Conservation (phyloP, 208 protist genomes). For the Crithidia fasciculata region DNA sequence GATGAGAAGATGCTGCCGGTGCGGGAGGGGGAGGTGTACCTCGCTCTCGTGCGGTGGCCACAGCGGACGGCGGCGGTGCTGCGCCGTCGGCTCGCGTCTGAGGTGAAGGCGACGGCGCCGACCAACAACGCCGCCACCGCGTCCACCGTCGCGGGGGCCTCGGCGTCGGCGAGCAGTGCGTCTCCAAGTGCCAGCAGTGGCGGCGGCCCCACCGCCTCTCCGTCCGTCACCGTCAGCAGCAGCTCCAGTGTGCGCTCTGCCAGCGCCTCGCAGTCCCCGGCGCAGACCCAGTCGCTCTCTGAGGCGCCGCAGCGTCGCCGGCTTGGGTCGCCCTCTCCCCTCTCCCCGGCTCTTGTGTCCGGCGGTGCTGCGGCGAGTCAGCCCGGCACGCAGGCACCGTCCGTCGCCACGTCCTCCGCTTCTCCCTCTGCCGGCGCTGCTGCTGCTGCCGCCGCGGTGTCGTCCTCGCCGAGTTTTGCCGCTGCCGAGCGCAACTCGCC, state of each 20-base stretch:
- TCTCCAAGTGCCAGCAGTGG: background rate
- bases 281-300: conserved; percentile 10
- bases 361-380: background rate
- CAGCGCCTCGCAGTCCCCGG: conserved; percentile 12
- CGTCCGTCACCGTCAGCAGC: conserved; percentile 9
- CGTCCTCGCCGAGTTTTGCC: background rate
- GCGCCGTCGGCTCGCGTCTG: conserved; percentile 37
- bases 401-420: background rate
- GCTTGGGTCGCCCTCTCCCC: conserved; percentile 12
- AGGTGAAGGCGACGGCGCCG: conserved; percentile 17
- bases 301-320: conserved; percentile 21
- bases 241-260: background rate
- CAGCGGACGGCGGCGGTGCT: conserved; percentile 65
- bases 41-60: conserved; percentile 64
- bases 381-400: conserved; percentile 6
- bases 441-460: background rate
- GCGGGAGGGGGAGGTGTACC: conserved; percentile 68
- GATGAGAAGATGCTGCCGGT: conserved; percentile 60
- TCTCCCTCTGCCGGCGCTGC: background rate
- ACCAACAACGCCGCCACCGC: conserved; percentile 1
- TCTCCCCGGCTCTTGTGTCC: conserved; percentile 1
- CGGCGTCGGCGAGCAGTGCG: background rate
- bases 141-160: background rate
- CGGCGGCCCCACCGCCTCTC: background rate
- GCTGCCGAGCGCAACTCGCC: conserved; percentile 17